Evolutionary conservation across 1,284 basidiomycete species (phyloP).

Genomic region (Ustilago sp.): DNA sequence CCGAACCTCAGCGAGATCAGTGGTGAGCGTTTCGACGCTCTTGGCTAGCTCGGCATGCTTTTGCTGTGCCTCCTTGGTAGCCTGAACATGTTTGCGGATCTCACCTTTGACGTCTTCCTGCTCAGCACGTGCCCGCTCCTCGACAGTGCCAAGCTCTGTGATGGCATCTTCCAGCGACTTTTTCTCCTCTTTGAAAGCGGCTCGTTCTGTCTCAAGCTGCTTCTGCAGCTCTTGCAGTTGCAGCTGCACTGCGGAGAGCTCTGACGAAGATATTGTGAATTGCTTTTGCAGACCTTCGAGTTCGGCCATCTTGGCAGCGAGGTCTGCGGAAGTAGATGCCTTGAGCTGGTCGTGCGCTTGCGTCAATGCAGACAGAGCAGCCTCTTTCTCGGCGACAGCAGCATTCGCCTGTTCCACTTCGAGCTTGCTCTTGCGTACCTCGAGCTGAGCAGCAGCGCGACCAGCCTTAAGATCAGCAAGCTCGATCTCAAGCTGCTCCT

Average conservation of each 20-base stretch:
- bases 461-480: conserved; percentile 74
- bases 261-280: conserved; percentile 74
- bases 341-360: conserved; percentile 80
- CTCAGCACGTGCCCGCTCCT: conserved; percentile 71
- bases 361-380: conserved; percentile 74
- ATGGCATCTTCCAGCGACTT: conserved; percentile 65
- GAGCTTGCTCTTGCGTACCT: conserved; percentile 74
- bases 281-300: conserved; percentile 77
- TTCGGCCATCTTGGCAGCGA: conserved; percentile 77
- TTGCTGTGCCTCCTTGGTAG: conserved; percentile 83
- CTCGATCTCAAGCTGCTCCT: conserved; percentile 84
- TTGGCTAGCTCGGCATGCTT: conserved; percentile 81
- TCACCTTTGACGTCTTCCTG: conserved; percentile 72
- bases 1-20: conserved; percentile 77
- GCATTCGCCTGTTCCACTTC: conserved; percentile 84
- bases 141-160: conserved; percentile 60
- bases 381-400: conserved; percentile 77
- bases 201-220: conserved; percentile 75
- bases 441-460: conserved; percentile 63
- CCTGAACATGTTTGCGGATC: conserved; percentile 74
- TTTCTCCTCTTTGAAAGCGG: conserved; percentile 78
- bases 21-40: conserved; percentile 74
- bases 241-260: conserved; percentile 74
- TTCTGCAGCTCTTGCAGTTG: conserved; percentile 76
- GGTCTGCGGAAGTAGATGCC: conserved; percentile 27